These are phyloP conservation scores for Trypanosomatidae sp. DNA, from an alignment of 208 protist genomes.

Conservation along the genomic window DNA sequence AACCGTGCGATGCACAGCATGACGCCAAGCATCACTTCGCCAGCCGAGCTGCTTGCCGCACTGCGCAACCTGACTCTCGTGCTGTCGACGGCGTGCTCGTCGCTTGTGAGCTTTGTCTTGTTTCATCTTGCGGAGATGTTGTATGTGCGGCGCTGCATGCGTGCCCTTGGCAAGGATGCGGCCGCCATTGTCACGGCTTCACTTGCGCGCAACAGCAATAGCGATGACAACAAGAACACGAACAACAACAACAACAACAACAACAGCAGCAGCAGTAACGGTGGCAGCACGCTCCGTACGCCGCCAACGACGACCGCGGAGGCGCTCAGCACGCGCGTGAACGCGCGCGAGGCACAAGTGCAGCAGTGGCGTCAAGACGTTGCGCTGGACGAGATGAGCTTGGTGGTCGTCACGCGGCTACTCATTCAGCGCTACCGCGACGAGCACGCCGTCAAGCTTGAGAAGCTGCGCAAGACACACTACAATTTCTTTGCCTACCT, in stretches of 20 bases:
- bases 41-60: slow-evolving; percentile 18
- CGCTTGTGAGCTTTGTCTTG: slow-evolving; percentile 24
- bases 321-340: slow-evolving; percentile 8
- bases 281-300: slow-evolving; percentile 9
- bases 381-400: slow-evolving; percentile 21
- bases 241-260: no score
- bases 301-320: slow-evolving; percentile 9
- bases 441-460: slow-evolving; percentile 12
- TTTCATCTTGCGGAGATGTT: slow-evolving; percentile 26
- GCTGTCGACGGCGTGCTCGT: slow-evolving; percentile 28
- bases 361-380: slow-evolving; percentile 20
- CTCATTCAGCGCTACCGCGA: slow-evolving; percentile 13
- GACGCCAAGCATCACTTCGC: no score
- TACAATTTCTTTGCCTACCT: slow-evolving; percentile 13
- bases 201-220: no score
- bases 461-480: slow-evolving; percentile 13
- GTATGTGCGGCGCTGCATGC: no score
- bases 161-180: no score
- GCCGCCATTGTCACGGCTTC: no score
- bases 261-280: no score
- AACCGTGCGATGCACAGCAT: neutral
- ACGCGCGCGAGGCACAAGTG: slow-evolving; percentile 7
- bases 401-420: slow-evolving; percentile 11
- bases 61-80: slow-evolving; percentile 21
- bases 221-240: no score